A percentile compares a stretch with the other conserved stretches of the same genome.
These are phyloP conservation scores for Phytophthora vignae DNA, from an alignment of 352 stramenopile genomes.

Conservation along the genomic window DNA sequence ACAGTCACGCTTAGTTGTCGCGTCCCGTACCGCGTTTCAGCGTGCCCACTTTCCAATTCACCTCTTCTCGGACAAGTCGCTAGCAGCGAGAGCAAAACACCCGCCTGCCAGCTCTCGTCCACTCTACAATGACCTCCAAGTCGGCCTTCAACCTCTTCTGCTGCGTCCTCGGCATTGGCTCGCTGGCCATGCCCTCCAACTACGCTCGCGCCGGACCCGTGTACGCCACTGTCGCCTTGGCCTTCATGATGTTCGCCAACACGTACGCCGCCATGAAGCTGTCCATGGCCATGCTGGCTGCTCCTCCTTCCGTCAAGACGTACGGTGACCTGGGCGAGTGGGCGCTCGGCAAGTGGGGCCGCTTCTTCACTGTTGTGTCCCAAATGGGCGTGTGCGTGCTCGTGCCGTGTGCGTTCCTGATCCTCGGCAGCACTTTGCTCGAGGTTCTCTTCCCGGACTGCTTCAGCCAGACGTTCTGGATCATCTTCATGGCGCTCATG, in stretches of 20 bases:
- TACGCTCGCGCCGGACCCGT: slow-evolving; percentile 28
- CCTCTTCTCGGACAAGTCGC: background rate
- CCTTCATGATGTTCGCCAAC: slow-evolving; percentile 37
- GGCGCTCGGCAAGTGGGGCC: slow-evolving; percentile 28
- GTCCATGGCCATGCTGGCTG: slow-evolving; percentile 31
- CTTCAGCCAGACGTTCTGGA: slow-evolving; percentile 37
- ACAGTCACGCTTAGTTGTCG: slow-evolving; percentile 7
- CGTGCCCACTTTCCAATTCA: slow-evolving; percentile 8
- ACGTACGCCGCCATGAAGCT: slow-evolving; percentile 33
- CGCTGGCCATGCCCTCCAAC: slow-evolving; percentile 33
- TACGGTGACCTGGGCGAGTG: slow-evolving; percentile 32
- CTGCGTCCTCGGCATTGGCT: slow-evolving; percentile 29
- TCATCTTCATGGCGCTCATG: slow-evolving; percentile 37
- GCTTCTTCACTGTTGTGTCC: slow-evolving; percentile 29
- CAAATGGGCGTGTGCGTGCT: slow-evolving; percentile 35
- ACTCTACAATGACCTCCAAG: background rate
- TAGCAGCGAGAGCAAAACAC: too few species aligned
- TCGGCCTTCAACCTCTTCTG: slow-evolving; percentile 31
- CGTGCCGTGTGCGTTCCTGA: slow-evolving; percentile 27
- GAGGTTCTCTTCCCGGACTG: slow-evolving; percentile 29
- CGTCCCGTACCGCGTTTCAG: background rate
- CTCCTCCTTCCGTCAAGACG: slow-evolving; percentile 29
- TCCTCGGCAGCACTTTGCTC: slow-evolving; percentile 27
- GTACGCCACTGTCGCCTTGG: slow-evolving; percentile 24
- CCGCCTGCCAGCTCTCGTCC: background rate